A percentile compares a stretch with the other conserved stretches of the same genome.
These are phyloP conservation scores for Diplodia intermedia DNA, from an alignment of 2,329 filamentous ascomycete genomes.

Conservation along the genomic window DNA sequence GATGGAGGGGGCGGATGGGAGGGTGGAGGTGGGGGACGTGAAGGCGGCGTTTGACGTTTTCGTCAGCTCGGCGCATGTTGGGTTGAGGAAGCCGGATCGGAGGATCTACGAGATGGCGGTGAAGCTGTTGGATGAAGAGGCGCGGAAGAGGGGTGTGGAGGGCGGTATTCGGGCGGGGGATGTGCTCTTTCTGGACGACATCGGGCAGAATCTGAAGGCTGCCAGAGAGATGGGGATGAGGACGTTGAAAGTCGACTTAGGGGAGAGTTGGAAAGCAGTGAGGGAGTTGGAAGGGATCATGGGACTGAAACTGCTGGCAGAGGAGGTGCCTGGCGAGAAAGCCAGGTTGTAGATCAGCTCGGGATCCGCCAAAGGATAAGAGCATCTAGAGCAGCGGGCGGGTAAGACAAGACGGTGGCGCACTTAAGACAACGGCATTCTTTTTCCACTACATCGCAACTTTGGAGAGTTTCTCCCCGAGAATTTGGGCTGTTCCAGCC, in stretches of 20 bases:
- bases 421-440: neutral
- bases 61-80: conserved; percentile 83
- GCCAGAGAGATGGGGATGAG: conserved; percentile 76
- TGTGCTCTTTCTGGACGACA: conserved; percentile 89
- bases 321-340: neutral
- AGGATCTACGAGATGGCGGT: conserved; percentile 80
- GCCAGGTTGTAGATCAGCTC: conserved; percentile 3
- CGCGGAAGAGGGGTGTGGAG: conserved; percentile 42
- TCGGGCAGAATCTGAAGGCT: conserved; percentile 88
- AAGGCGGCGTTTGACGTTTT: conserved; percentile 77
- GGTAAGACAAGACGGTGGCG: neutral
- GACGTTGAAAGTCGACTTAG: conserved; percentile 85
- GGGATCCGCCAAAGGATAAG: neutral
- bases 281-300: conserved; percentile 78
- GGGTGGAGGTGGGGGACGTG: conserved; percentile 34
- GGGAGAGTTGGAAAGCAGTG: conserved; percentile 80
- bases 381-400: neutral
- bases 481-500: neutral
- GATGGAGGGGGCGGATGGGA: neutral
- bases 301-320: conserved; percentile 63
- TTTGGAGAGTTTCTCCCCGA: neutral
- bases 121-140: conserved; percentile 38
- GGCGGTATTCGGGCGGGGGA: conserved; percentile 68
- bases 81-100: conserved; percentile 85
- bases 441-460: neutral